These are phyloP conservation scores for Candida sp. DNA, from an alignment of 1,139 yeast species.

Conservation along the genomic window DNA sequence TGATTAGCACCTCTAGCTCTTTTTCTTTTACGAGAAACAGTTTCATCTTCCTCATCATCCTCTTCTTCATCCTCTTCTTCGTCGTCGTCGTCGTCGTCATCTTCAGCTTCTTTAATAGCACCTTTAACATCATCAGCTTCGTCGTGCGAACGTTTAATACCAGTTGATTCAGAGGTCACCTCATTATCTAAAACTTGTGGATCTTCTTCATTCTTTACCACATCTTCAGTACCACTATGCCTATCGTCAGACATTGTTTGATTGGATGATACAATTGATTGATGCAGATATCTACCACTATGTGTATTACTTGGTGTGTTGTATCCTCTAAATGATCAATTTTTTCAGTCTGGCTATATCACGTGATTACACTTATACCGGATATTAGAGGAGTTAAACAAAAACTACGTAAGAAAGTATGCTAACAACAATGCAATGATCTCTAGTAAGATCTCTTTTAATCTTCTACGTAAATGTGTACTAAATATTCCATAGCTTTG, in stretches of 20 bases:
- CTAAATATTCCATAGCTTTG: constrained; percentile 52
- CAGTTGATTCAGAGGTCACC: constrained; percentile 10
- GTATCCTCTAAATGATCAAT: not conserved
- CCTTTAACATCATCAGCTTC: constrained; percentile 1
- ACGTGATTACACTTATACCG: not conserved
- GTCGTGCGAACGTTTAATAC: constrained; percentile 2
- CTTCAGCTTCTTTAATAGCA: constrained; percentile 6
- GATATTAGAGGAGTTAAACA: too few relatives aligned
- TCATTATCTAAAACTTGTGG: constrained; percentile 8
- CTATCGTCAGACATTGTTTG: constrained; percentile 2
- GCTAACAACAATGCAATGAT: not conserved
- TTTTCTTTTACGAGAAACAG: constrained; percentile 47
- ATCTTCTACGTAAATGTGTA: constrained; percentile 39
- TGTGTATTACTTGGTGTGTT: not conserved
- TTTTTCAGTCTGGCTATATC: not conserved
- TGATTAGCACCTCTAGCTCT: constrained; percentile 77
- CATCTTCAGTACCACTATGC: constrained; percentile 1
- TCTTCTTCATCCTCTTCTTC: constrained; percentile 65
- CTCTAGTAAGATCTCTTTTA: constrained; percentile 5
- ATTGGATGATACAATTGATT: not conserved
- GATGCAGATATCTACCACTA: not conserved
- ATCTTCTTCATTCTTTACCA: constrained; percentile 4
- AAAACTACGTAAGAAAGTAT: too few relatives aligned
- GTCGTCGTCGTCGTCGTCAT: constrained; percentile 37
- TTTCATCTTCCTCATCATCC: constrained; percentile 49